Base-by-base conservation (phyloP, 306 rosid genomes). In the Acacia acuminata region DNA sequence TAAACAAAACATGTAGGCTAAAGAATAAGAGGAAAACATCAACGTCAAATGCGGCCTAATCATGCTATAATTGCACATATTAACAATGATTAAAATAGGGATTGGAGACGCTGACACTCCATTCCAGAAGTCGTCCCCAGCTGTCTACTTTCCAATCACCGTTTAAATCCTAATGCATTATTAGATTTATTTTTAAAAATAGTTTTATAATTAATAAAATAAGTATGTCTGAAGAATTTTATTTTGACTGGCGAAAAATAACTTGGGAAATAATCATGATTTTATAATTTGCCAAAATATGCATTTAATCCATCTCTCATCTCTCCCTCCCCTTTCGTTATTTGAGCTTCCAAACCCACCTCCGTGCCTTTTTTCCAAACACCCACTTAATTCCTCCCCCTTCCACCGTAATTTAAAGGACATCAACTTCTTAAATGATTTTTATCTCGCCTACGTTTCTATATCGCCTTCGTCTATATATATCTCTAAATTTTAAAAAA, bases 81-180 rank as follows among this genome's bases (percentile, higher is more conserved):
- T 51, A 55, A 67, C 74, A 68, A 83, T 74, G 69, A 85, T 76
- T 82, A 53, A 63, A 60, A 24, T 77, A 60, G 10, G 25, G 50
- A 68, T 83, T 17, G 14, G 82, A 38, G 13, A 76, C 71, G 65
- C 69, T 38, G 88, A 85, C 83, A 50, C 84, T 88, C 63, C 80
- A 64, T 45, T 69, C 38, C 77, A 22, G 16, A 73, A 51, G 30
- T 27, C 58, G 50, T 67, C 27, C 24, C 51, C 66, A 68, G 17
- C 43, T 65, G n/a, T 79, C 25, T 79, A 60, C 58, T 79, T 69
- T 70, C 73, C 68, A 45, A 64, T 47, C 61, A 44, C 60, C 2
- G 19, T 38, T 24, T 1, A 51, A 51, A 61, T 61, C 17, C 32
- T 30, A 30, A 30, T 30, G 32, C 2, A 30, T 30, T 1, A 30